Percentiles rank a stretch among this genome's conserved stretches.
Evolutionary conservation across 2,329 filamentous ascomycete species (phyloP).

Genomic region (Macrophomina tecta): DNA sequence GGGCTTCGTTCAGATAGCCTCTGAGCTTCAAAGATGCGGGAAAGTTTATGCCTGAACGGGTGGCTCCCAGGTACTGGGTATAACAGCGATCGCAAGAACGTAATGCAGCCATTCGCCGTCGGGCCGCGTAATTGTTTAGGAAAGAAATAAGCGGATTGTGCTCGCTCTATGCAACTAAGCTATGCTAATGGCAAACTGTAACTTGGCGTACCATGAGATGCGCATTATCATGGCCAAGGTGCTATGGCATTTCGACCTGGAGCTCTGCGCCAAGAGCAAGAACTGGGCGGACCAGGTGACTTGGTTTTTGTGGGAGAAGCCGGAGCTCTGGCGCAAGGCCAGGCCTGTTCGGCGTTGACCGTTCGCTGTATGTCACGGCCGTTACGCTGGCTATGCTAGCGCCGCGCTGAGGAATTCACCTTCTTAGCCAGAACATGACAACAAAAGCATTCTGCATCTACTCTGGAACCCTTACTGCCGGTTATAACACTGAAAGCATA

Average conservation of each 20-base stretch:
- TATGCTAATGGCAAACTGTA: conserved; percentile 25
- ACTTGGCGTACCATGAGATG: conserved; percentile 49
- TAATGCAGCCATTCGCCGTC: conserved; percentile 52
- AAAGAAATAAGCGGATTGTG: conserved; percentile 40
- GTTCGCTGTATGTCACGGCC: too few relatives aligned
- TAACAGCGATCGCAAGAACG: conserved; percentile 40
- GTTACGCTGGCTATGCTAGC: too few relatives aligned
- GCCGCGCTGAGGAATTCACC: too few relatives aligned
- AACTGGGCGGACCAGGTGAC: conserved; percentile 39
- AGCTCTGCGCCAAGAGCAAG: conserved; percentile 41
- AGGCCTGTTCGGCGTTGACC: conserved; percentile 25
- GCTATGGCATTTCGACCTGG: conserved; percentile 47
- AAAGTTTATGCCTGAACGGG: conserved; percentile 49
- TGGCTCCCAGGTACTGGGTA: conserved; percentile 43
- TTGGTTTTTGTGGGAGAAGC: conserved; percentile 47
- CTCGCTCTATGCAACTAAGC: background rate
- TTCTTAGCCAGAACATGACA: too few relatives aligned
- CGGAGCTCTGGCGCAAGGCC: conserved; percentile 38
- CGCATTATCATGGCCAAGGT: conserved; percentile 47
- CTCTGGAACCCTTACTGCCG: too few relatives aligned
- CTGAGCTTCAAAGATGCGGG: conserved; percentile 45
- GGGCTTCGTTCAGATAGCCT: conserved; percentile 20
- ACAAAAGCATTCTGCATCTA: too few relatives aligned
- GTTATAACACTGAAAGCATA: too few relatives aligned
- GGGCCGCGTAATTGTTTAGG: conserved; percentile 49